Percentiles rank a stretch among this genome's conserved stretches.
These are phyloP conservation scores for Sordaria brevicollis DNA, from an alignment of 495 filamentous ascomycete genomes.

Conservation along the genomic window DNA sequence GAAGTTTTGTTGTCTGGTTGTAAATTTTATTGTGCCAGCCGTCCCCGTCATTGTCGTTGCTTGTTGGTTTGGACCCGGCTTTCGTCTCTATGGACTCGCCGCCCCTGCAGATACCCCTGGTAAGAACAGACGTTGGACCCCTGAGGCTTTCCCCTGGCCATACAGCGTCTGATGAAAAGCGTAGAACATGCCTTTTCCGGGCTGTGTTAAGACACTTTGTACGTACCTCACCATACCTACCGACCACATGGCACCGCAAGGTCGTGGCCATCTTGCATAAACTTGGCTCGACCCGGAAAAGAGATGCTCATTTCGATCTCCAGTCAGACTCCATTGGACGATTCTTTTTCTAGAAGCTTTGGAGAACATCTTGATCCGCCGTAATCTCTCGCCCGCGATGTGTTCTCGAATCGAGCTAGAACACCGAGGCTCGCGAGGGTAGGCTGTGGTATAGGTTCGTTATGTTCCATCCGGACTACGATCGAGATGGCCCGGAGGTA, in stretches of 20 bases:
- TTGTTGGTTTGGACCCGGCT: background rate
- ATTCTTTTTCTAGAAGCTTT: background rate
- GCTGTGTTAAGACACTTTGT: background rate
- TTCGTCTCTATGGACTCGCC: background rate
- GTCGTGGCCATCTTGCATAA: conserved; percentile 10
- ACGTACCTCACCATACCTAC: background rate
- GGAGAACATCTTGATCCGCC: background rate
- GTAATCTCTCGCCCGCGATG: background rate
- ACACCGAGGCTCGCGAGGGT: background rate
- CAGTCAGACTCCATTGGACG: background rate
- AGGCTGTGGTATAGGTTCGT: background rate
- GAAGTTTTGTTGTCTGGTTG: background rate
- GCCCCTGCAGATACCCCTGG: background rate
- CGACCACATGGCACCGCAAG: background rate
- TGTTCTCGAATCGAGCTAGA: background rate
- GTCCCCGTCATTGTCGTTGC: too few species aligned
- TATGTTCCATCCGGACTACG: background rate
- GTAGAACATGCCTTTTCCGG: background rate
- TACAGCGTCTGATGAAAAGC: background rate
- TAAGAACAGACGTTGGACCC: background rate
- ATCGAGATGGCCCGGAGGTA: background rate
- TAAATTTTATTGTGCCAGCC: background rate
- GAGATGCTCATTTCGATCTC: conserved; percentile 14
- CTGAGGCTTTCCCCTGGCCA: background rate
- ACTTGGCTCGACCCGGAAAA: conserved; percentile 11